Evolutionary conservation across 2,329 filamentous ascomycete species (phyloP), one percentile per base, ranked within the genome.

Genomic region (Paramyrothecium roridum): DNA sequence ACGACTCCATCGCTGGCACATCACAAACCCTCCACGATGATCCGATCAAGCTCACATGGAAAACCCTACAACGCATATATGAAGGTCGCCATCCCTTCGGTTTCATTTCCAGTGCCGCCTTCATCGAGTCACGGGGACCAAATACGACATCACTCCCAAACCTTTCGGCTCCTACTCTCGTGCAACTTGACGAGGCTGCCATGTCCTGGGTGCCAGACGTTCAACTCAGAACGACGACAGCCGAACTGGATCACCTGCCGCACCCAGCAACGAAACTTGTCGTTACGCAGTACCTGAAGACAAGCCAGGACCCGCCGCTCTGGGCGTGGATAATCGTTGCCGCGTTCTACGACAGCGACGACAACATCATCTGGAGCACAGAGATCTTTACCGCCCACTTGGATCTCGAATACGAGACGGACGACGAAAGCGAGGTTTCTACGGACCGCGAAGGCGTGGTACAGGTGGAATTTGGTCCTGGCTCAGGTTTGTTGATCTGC

Each of bases 271-370:
- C 71, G 3, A 77, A 76, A 56, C 69, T 80, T 26, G 59, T 76
- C 59, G 70, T 80, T 51, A 77, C 73, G 19, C 77, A 80, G 60
- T 67, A 74, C 53, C 61, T 77, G 48, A 61, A 71, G 52, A 57
- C 66, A 10, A 69, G 67, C 17, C 65, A 62, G 2, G 64, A 68
- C 22, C 62, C 65, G 3, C 67, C 64, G 1, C 71, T 63, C 56
- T 80, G 76, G 75, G 77, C 74, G 17, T 80, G 73, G 72, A 69
- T 81, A 49, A 68, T 79, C 21, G 68, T 79, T 16, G 78, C 72
- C 0, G 73, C 73, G 1, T 82, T 80, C 53, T 80, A 77, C 64
- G 76, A 82, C 67, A 53, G 58, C 2, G 54, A 72, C 11, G 71
- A 73, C 46, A 66, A 64, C 34, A 63, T 72, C 3, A 56, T 82